Conservation (phyloP, 148 eudicot species). For the Limonium bicolor region DNA sequence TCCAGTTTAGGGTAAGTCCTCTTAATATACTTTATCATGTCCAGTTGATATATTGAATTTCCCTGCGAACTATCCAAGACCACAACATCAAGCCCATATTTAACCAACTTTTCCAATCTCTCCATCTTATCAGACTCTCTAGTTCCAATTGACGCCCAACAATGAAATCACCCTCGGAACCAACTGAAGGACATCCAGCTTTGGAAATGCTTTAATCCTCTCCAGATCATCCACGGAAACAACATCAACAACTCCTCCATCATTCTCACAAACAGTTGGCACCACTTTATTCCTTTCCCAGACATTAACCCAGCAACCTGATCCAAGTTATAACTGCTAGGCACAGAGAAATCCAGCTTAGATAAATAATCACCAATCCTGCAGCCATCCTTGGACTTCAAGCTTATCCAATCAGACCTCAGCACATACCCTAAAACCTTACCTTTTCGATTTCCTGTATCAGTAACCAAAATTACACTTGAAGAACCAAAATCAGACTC, state of each 20-base stretch:
- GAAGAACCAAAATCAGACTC: constrained; percentile 34
- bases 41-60: constrained; percentile 68
- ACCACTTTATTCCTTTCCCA: constrained; percentile 30
- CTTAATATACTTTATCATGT: constrained; percentile 82
- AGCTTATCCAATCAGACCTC: constrained; percentile 35
- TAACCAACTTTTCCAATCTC: constrained; percentile 75
- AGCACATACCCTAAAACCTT: constrained; percentile 43
- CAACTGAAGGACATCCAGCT: constrained; percentile 52
- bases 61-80: constrained; percentile 96
- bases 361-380: constrained; percentile 48
- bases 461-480: constrained; percentile 47
- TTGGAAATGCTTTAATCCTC: constrained; percentile 44
- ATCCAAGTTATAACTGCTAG: constrained; percentile 47
- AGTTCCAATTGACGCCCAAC: constrained; percentile 91
- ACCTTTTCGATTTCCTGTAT: constrained; percentile 31
- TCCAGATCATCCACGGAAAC: constrained; percentile 36
- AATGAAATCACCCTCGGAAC: constrained; percentile 46
- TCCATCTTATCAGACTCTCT: constrained; percentile 78
- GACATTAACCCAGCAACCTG: constrained; percentile 68
- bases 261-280: constrained; percentile 39
- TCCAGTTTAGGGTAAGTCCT: constrained; percentile 51
- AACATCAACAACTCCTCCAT: constrained; percentile 47
- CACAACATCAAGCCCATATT: constrained; percentile 68
- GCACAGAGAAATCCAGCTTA: constrained; percentile 28
- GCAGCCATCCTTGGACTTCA: constrained; percentile 23